phyloP scores from a whole-genome alignment of 2,329 filamentous ascomycete genomes.

The Thielaviopsis musarum region DNA sequence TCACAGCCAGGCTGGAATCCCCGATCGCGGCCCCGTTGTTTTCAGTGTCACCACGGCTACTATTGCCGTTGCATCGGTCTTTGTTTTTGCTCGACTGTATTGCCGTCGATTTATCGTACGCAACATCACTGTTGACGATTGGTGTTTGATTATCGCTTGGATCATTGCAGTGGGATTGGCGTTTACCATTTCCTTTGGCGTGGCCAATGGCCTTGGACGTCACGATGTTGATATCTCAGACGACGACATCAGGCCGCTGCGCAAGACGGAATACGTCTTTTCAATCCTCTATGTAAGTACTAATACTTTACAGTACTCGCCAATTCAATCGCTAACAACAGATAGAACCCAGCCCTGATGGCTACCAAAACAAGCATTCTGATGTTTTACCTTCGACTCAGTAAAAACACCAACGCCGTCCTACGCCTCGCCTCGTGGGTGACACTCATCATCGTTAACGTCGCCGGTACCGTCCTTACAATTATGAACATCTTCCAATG shows the following conservation, averaged over 20 bases:
- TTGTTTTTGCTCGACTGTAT: constrained; percentile 58
- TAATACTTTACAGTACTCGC: not conserved
- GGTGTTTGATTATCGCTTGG: constrained; percentile 69
- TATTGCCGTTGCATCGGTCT: constrained; percentile 51
- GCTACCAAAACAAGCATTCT: constrained; percentile 85
- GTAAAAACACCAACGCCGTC: constrained; percentile 57
- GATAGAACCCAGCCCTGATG: constrained; percentile 77
- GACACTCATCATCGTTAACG: constrained; percentile 61
- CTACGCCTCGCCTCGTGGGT: constrained; percentile 71
- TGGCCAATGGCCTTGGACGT: constrained; percentile 48
- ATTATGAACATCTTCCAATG: constrained; percentile 83
- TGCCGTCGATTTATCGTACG: constrained; percentile 59
- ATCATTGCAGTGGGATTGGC: constrained; percentile 49
- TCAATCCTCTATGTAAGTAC: constrained; percentile 42
- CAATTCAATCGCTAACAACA: not conserved
- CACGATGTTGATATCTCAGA: constrained; percentile 43
- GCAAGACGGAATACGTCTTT: constrained; percentile 45
- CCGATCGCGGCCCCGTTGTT: constrained; percentile 41
- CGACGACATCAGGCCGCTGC: constrained; percentile 33
- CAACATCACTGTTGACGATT: constrained; percentile 60
- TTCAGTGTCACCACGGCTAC: constrained; percentile 55
- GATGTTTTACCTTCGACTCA: constrained; percentile 73
- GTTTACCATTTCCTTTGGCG: constrained; percentile 48
- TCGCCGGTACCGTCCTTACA: constrained; percentile 62
- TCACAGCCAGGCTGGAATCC: constrained; percentile 15